Evolutionary conservation across 2,329 filamentous ascomycete species (phyloP), one percentile per base, ranked within the genome.

Genomic region (Teratosphaeria pseudoeucalypti): DNA sequence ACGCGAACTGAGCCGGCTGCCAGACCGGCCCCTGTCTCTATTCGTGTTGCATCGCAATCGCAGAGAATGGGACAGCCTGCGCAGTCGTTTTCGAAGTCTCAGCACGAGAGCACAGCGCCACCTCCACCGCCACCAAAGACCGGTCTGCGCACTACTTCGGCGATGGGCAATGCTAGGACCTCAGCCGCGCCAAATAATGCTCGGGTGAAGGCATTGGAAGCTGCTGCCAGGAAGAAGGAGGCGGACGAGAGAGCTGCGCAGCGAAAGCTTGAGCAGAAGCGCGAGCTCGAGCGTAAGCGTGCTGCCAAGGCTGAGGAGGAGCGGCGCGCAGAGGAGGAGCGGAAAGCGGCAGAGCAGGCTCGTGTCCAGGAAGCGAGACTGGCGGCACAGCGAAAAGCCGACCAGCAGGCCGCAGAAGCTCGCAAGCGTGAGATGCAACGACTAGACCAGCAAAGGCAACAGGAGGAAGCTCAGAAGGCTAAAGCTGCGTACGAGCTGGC

Each of bases 171-270:
- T 54, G 59, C 63, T 10, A 61, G 67, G 43, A 69, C 62, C 55
- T 68, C 62, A 37, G 70, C 63, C n/a, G 66, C 75, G 57, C 82
- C 85, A 0, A 89, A 88, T 53, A 72, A 69, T 54, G 65, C 69
- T 23, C 67, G 71, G 9, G 66, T 73, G 14, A 68, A 67, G 70
- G 87, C 88, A 1, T 77, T 92, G 26, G 85, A 92, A 58, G 79
- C 88, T 55, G 89, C 87, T 2, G 88, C 89, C 47, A 87, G 85
- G 69, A 92, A 91, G 73, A 92, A 88, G 70, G 90, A 95, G 71
- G 87, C 84, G 71, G 91, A 95, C 67, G 90, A 95, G 70, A 84
- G 85, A 55, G 89, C 91, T 64, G 84, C 85, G 14, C 86, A 91
- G 67, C 84, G 86, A 56, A 92, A 90, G 69, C 85, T 86, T 9